Evolutionary conservation across 306 rosid genomes (phyloP).

Genomic region (Geum urbanum): DNA sequence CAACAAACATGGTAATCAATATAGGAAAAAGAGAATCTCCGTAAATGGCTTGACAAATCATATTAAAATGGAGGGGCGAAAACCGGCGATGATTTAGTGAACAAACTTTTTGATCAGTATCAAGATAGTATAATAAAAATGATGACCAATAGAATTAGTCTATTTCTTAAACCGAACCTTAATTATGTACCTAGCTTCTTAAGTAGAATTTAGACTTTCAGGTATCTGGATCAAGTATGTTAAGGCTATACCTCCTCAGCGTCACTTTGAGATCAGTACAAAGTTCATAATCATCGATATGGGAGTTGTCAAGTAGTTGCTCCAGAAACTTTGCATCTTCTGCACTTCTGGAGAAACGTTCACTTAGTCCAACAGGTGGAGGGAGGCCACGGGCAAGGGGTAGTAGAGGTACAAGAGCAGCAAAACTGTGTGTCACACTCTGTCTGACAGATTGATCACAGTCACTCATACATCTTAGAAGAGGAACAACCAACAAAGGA

Average conservation of each 20-base stretch:
- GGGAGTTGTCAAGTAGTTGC: constrained; percentile 94
- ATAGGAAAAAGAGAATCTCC: background rate
- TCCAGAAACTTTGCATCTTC: constrained; percentile 88
- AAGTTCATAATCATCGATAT: constrained; percentile 83
- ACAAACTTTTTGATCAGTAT: too few species aligned
- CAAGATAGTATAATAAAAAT: too few species aligned
- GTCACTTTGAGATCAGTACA: constrained; percentile 72
- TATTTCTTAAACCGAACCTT: too few species aligned
- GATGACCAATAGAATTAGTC: too few species aligned
- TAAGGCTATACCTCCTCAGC: constrained; percentile 65
- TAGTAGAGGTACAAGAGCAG: constrained; percentile 97
- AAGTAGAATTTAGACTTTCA: too few species aligned
- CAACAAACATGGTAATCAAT: background rate
- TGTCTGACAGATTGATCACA: constrained; percentile 91
- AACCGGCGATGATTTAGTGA: background rate
- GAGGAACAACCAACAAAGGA: constrained; percentile 93
- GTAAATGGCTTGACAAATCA: background rate
- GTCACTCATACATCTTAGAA: constrained; percentile 92
- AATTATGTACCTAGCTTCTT: too few species aligned
- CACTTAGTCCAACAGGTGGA: constrained; percentile 69
- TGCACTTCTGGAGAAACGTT: constrained; percentile 52
- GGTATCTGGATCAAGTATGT: background rate
- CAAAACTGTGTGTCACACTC: constrained; percentile 98
- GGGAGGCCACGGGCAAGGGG: constrained; percentile 97
- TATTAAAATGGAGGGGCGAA: background rate